phyloP scores from a whole-genome alignment of 257 asterid species.

The Mentha longifolia region DNA sequence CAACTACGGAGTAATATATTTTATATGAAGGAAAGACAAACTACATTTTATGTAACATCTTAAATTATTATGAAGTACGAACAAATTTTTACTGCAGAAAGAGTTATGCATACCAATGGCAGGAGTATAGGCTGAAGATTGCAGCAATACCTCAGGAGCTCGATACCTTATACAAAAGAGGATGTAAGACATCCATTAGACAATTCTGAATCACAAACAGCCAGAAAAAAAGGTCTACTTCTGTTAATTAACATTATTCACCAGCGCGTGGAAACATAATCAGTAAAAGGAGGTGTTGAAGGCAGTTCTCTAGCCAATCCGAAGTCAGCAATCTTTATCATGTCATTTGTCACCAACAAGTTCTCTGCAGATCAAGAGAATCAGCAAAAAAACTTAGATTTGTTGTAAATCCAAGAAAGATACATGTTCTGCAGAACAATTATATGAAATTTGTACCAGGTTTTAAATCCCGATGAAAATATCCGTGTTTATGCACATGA shows the following conservation, averaged over 20 bases:
- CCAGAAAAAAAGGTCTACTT: neutral
- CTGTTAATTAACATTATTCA: slow-evolving; percentile 42
- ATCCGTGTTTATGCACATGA: slow-evolving; percentile 76
- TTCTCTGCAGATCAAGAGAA: slow-evolving; percentile 61
- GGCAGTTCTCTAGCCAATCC: slow-evolving; percentile 96
- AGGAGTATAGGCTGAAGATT: slow-evolving; percentile 75
- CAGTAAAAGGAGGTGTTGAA: slow-evolving; percentile 91
- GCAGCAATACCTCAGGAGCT: slow-evolving; percentile 98
- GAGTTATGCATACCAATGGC: slow-evolving; percentile 69
- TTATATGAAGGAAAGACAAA: neutral
- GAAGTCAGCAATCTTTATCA: slow-evolving; percentile 90
- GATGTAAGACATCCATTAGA: neutral
- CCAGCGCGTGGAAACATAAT: slow-evolving; percentile 99
- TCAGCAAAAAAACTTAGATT: neutral
- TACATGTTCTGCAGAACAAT: neutral
- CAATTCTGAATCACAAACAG: neutral
- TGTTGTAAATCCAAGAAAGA: neutral
- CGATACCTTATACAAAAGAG: slow-evolving; percentile 71
- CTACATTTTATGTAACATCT: neutral
- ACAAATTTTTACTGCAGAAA: neutral
- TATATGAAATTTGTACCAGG: slow-evolving; percentile 60
- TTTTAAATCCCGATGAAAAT: slow-evolving; percentile 90
- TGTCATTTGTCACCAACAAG: slow-evolving; percentile 76
- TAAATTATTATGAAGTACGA: too few relatives aligned
- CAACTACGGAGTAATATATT: neutral